Base-by-base conservation (phyloP, 164 flowering plant genomes). In the Malania oleifera region DNA sequence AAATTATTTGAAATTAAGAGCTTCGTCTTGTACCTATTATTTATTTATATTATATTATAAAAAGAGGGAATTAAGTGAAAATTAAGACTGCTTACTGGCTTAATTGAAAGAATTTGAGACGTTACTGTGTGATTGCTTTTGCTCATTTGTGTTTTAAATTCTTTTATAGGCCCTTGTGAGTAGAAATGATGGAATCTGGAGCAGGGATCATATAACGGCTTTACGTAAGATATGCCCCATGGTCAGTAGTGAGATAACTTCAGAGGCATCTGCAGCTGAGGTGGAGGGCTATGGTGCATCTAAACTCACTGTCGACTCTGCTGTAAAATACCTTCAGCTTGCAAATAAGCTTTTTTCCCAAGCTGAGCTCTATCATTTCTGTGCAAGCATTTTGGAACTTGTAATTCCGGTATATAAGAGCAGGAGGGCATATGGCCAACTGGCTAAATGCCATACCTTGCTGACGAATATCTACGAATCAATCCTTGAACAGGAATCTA, bases 211-310 rank as follows among this genome's bases (percentile, higher is more conserved):
- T 61, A 83, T 86, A 19, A 59, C 75, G 50, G 80, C 97, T 61
- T 65, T 93, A 41, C 86, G 92, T 23, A 93, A 85, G 68, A 90
- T 93, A 44, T 93, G 99, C 59, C 99, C 99, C 22, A 80, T 85
- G 95, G 99, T 90, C 53, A 93, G 85, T 73, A 77, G 62, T 65
- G 97, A 89, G 68, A 82, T 88, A 27, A 74, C 80, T 29, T 80
- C 82, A 35, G 99, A 93, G 75, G 82, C 99, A 44, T 88, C 99
- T 23, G 95, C 99, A 23, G 99, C 97, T 31, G 99, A 93, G 77
- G 95, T 93, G 35, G 97, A 93, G 77, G 97, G 99, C 35, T 93
- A 93, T 70, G 99, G 97, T 70, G 95, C 99, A 66, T 93, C 99
- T 49, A 93, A 93, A 69, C 96, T 93, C 52, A 93, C 99, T 0